phyloP scores from a whole-genome alignment of 1,284 basidiomycete species.

The Tremellales sp. region DNA sequence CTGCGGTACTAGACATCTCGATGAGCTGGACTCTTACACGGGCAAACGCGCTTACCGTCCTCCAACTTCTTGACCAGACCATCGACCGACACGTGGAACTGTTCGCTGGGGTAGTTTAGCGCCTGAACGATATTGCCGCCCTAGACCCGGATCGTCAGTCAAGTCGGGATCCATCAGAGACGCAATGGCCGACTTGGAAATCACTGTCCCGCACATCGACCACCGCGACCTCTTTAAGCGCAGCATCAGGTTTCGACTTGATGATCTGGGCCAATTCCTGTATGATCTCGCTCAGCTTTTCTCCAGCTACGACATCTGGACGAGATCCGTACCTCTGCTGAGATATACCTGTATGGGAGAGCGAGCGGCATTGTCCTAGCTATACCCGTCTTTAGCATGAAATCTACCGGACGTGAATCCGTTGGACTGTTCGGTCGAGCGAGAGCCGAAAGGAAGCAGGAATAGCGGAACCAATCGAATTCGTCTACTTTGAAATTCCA shows the following conservation, averaged over 20 bases:
- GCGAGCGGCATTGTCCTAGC: slow-evolving; percentile 35
- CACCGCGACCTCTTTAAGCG: slow-evolving; percentile 35
- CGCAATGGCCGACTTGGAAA: slow-evolving; percentile 38
- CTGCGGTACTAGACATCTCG: slow-evolving; percentile 33
- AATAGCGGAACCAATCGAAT: too few relatives aligned
- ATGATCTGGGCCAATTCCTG: slow-evolving; percentile 45
- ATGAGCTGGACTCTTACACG: not conserved
- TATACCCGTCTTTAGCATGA: not conserved
- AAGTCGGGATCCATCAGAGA: slow-evolving; percentile 1
- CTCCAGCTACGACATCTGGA: not conserved
- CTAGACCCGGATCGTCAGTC: slow-evolving; percentile 13
- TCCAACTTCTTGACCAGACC: slow-evolving; percentile 38
- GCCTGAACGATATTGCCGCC: slow-evolving; percentile 49
- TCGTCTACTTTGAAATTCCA: too few relatives aligned
- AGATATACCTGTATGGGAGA: slow-evolving; percentile 43
- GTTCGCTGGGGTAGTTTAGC: slow-evolving; percentile 42
- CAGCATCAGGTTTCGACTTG: slow-evolving; percentile 30
- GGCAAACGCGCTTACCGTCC: slow-evolving; percentile 23
- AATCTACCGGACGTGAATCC: too few relatives aligned
- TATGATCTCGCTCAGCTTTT: not conserved
- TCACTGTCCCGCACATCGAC: slow-evolving; percentile 48
- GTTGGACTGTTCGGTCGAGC: too few relatives aligned
- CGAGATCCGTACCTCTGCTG: slow-evolving; percentile 27
- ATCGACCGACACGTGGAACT: slow-evolving; percentile 34
- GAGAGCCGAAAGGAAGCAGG: too few relatives aligned